Evolutionary conservation across 306 rosid species (phyloP).

Genomic region (Quercus bicolor): DNA sequence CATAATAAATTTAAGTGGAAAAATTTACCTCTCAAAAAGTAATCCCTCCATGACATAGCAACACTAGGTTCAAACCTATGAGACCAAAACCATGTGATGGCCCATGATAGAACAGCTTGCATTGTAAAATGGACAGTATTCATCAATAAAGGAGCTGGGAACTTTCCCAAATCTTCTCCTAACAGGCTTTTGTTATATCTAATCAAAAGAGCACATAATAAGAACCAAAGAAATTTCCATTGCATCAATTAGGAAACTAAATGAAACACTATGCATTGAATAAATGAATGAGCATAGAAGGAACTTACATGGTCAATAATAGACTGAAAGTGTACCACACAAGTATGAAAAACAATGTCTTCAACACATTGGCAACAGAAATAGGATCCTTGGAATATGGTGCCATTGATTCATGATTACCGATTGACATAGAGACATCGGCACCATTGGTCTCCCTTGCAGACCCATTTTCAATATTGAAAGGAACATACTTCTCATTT

Average conservation of each 20-base stretch:
- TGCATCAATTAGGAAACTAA: constrained; percentile 10
- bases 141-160: constrained; percentile 96
- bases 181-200: constrained; percentile 93
- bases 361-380: constrained; percentile 50
- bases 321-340: constrained; percentile 95
- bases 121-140: constrained; percentile 78
- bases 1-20: constrained; percentile 13
- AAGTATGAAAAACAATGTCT: constrained; percentile 77
- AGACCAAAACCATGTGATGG: constrained; percentile 90
- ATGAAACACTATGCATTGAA: not conserved
- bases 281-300: constrained; percentile 10
- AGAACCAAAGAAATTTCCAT: not conserved
- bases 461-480: constrained; percentile 57
- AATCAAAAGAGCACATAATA: constrained; percentile 32
- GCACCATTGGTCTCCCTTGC: constrained; percentile 30
- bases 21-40: constrained; percentile 72
- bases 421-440: constrained; percentile 32
- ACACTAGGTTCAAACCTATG: constrained; percentile 56
- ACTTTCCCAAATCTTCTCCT: constrained; percentile 89
- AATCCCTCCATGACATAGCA: constrained; percentile 91
- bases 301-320: constrained; percentile 90
- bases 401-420: constrained; percentile 29
- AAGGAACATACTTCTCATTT: constrained; percentile 54
- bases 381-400: constrained; percentile 37
- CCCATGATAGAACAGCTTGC: constrained; percentile 85